These are phyloP conservation scores for Fusarium cicatricum DNA, from an alignment of 2,329 filamentous ascomycete species.

Conservation along the genomic window DNA sequence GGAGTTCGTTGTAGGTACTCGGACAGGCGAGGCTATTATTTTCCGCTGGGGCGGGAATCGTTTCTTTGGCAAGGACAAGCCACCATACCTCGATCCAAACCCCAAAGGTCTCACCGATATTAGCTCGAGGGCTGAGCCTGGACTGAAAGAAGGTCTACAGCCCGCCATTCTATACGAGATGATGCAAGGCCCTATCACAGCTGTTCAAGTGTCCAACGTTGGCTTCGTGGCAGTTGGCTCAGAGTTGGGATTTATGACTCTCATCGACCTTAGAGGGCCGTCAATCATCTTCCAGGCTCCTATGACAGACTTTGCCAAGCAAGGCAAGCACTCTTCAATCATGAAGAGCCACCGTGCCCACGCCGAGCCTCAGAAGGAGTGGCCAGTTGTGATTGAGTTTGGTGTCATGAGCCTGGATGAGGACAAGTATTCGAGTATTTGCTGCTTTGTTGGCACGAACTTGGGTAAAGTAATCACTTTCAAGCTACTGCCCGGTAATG, in stretches of 20 bases:
- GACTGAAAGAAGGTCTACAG: slow-evolving; percentile 80
- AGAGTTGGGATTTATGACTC: slow-evolving; percentile 78
- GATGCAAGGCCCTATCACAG: slow-evolving; percentile 81
- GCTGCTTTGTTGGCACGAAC: slow-evolving; percentile 90
- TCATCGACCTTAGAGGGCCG: slow-evolving; percentile 90
- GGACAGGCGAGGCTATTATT: slow-evolving; percentile 83
- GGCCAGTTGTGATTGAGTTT: slow-evolving; percentile 85
- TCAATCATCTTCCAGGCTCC: slow-evolving; percentile 80
- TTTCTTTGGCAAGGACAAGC: slow-evolving; percentile 70
- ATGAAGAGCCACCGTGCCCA: slow-evolving; percentile 54
- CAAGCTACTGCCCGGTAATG: slow-evolving; percentile 81
- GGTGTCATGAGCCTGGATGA: slow-evolving; percentile 91
- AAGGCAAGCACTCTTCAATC: slow-evolving; percentile 80
- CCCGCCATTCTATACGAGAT: slow-evolving; percentile 85
- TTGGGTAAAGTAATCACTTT: slow-evolving; percentile 86
- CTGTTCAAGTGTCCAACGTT: slow-evolving; percentile 85
- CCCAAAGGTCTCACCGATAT: slow-evolving; percentile 80
- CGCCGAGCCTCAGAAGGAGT: slow-evolving; percentile 66
- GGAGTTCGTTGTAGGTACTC: slow-evolving; percentile 84
- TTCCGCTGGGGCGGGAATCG: slow-evolving; percentile 90
- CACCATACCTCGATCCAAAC: slow-evolving; percentile 61
- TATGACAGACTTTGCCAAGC: slow-evolving; percentile 76
- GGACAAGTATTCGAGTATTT: slow-evolving; percentile 95
- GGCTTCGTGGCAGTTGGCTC: slow-evolving; percentile 91
- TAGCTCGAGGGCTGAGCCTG: slow-evolving; percentile 72